Evolutionary conservation across 2,329 filamentous ascomycete genomes (phyloP).

Genomic region (Aspergillus hiratsukae): DNA sequence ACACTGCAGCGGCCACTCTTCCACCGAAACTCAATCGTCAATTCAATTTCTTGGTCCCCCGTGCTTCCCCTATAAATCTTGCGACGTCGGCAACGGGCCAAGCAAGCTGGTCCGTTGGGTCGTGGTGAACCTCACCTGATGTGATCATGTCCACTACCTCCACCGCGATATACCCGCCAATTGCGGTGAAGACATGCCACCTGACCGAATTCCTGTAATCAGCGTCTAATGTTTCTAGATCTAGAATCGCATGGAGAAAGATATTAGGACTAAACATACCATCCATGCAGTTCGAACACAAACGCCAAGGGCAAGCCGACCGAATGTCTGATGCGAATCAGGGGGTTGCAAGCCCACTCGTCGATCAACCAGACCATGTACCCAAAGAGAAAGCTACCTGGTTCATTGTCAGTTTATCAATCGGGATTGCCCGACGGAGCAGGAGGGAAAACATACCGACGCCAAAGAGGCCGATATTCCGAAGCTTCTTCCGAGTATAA

Average conservation of each 20-base stretch:
- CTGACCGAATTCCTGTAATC: constrained; percentile 17
- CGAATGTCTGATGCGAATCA: constrained; percentile 23
- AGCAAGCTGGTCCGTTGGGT: constrained; percentile 26
- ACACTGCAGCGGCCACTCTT: background rate
- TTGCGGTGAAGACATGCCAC: constrained; percentile 43
- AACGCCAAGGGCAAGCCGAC: constrained; percentile 38
- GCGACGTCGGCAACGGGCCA: constrained; percentile 29
- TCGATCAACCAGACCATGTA: constrained; percentile 42
- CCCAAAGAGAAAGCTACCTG: constrained; percentile 35
- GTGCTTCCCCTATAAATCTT: constrained; percentile 4
- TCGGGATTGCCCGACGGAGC: background rate
- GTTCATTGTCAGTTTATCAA: background rate
- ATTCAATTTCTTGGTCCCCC: constrained; percentile 3
- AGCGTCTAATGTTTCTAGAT: background rate
- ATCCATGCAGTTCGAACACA: constrained; percentile 40
- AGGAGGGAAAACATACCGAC: constrained; percentile 15
- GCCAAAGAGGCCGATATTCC: constrained; percentile 19
- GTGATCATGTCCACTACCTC: constrained; percentile 37
- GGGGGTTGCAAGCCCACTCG: constrained; percentile 27
- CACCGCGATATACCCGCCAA: constrained; percentile 41
- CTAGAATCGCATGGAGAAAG: background rate
- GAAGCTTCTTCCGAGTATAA: constrained; percentile 14
- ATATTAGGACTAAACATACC: constrained; percentile 23
- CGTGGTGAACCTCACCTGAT: constrained; percentile 28
- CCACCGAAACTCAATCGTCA: background rate